A percentile compares a stretch with the other conserved stretches of the same genome.
Evolutionary conservation across 495 filamentous ascomycete species (phyloP).

Genomic region (Podospora fimiseda): DNA sequence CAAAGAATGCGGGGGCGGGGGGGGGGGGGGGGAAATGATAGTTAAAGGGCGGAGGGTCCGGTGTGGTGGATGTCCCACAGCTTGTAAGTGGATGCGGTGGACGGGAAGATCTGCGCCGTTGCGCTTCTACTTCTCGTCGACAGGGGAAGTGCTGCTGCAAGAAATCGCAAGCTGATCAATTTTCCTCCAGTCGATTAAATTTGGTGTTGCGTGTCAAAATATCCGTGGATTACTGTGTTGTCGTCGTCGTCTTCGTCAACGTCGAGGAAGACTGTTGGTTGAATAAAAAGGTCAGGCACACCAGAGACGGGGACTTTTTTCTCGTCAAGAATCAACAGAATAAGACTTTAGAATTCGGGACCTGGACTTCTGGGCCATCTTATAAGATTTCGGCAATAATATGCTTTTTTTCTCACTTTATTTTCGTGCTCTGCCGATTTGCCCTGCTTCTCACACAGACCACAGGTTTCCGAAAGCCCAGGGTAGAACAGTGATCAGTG

Average conservation of each 20-base stretch:
- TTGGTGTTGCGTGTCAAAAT: slow-evolving; percentile 14
- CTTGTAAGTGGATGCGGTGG: slow-evolving; percentile 4
- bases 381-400: slow-evolving; percentile 31
- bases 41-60: not conserved
- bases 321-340: slow-evolving; percentile 11
- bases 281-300: slow-evolving; percentile 5
- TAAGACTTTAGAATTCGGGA: slow-evolving; percentile 24
- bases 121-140: slow-evolving; percentile 7
- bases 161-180: slow-evolving; percentile 1
- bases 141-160: slow-evolving; percentile 17
- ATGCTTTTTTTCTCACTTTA: slow-evolving; percentile 8
- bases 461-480: no score
- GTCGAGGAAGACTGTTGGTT: not conserved
- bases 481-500: slow-evolving; percentile 5
- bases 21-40: slow-evolving; percentile 3
- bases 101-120: slow-evolving; percentile 15
- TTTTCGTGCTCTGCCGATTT: slow-evolving; percentile 3
- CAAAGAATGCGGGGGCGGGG: not conserved
- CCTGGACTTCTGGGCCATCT: slow-evolving; percentile 28
- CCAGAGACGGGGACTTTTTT: slow-evolving; percentile 24
- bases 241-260: not conserved
- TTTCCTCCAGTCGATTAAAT: not conserved
- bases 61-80: no score
- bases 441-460: slow-evolving; percentile 3
- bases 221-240: slow-evolving; percentile 10